A percentile compares a stretch with the other conserved stretches of the same genome.
phyloP scores from a whole-genome alignment of 805 yeast species.

The Pichia insulana region DNA sequence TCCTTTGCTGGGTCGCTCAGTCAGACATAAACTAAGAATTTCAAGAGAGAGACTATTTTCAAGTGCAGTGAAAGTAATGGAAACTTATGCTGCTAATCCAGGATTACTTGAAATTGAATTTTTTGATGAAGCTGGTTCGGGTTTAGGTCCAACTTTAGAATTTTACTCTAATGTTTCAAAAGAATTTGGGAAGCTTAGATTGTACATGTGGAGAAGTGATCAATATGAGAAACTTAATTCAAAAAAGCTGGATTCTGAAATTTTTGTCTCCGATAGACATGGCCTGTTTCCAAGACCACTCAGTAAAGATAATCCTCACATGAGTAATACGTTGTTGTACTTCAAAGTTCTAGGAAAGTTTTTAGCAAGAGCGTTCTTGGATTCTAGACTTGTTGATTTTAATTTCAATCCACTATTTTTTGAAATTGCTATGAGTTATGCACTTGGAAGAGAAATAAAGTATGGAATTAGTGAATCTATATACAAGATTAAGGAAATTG shows the following conservation, averaged over 20 bases:
- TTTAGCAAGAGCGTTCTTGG: conserved; percentile 78
- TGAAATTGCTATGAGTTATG: conserved; percentile 36
- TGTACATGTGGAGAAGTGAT: conserved; percentile 62
- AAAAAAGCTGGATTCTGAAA: conserved; percentile 9
- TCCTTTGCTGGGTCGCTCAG: conserved; percentile 63
- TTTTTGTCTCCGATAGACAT: conserved; percentile 32
- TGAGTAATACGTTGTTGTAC: conserved; percentile 36
- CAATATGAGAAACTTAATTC: conserved; percentile 7
- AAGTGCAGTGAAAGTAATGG: conserved; percentile 73
- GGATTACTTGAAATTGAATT: conserved; percentile 81
- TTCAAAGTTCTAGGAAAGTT: conserved; percentile 73
- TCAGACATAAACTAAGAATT: conserved; percentile 72
- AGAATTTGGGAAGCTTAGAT: conserved; percentile 51
- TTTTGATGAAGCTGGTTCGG: conserved; percentile 89
- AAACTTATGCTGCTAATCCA: conserved; percentile 68
- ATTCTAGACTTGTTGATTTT: conserved; percentile 81
- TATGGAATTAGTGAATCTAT: conserved; percentile 18
- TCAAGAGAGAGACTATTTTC: conserved; percentile 61
- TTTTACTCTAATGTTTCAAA: conserved; percentile 77
- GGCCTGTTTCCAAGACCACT: conserved; percentile 74
- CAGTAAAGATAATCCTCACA: conserved; percentile 25
- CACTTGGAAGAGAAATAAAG: conserved; percentile 3
- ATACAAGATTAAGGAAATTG: conserved; percentile 41
- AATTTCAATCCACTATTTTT: conserved; percentile 67
- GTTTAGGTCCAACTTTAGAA: conserved; percentile 92